Evolutionary conservation across 352 stramenopile species (phyloP).

Genomic region (Phytophthora vignae): DNA sequence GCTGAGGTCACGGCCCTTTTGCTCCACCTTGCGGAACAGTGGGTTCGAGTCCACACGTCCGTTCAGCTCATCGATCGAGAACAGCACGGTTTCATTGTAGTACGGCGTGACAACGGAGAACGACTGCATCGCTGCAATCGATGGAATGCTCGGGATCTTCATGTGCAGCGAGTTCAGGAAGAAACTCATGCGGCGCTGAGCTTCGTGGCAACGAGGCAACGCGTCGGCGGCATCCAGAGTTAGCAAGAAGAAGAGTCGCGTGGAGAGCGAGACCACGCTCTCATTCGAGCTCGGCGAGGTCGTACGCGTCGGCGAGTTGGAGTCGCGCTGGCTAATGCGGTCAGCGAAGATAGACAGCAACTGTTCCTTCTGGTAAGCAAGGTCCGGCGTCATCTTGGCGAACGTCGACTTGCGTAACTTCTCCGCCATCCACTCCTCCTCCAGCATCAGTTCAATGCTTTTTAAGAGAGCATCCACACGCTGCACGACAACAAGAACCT

Average conservation of each 20-base stretch:
- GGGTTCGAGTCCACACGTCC: conserved; percentile 84
- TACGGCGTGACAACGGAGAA: conserved; percentile 91
- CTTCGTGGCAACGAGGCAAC: conserved; percentile 84
- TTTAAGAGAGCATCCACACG: conserved; percentile 81
- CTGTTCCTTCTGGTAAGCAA: conserved; percentile 83
- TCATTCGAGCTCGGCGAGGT: conserved; percentile 82
- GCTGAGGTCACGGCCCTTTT: conserved; percentile 84
- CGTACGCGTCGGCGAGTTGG: conserved; percentile 44
- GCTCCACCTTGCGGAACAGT: conserved; percentile 86
- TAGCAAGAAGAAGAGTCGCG: conserved; percentile 84
- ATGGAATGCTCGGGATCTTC: conserved; percentile 86
- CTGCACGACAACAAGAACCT: conserved; percentile 81
- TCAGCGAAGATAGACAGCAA: conserved; percentile 81
- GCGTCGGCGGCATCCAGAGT: conserved; percentile 87
- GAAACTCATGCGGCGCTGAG: conserved; percentile 90
- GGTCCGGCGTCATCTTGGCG: conserved; percentile 76
- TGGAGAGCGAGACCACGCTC: conserved; percentile 80
- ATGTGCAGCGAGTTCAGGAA: conserved; percentile 91
- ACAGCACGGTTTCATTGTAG: conserved; percentile 91
- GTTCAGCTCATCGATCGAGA: conserved; percentile 86
- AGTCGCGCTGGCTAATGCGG: conserved; percentile 65
- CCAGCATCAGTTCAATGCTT: conserved; percentile 86
- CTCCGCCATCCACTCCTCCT: conserved; percentile 89
- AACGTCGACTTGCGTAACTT: conserved; percentile 84
- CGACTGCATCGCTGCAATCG: conserved; percentile 88